Percentiles rank a stretch among this genome's conserved stretches.
Evolutionary conservation across 164 flowering plant species (phyloP).

Genomic region (Buxus sempervirens): DNA sequence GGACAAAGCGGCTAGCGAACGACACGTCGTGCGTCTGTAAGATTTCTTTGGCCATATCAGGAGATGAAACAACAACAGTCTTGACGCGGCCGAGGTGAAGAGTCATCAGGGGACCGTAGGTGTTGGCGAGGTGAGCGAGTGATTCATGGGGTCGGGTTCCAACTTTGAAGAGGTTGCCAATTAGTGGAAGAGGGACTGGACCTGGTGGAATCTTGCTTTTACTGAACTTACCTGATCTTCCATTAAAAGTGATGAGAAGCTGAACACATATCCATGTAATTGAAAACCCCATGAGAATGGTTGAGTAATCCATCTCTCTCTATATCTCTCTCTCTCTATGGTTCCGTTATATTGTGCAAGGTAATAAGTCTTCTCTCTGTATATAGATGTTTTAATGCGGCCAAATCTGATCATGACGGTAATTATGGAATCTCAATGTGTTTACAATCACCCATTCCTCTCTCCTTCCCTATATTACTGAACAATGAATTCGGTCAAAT

Average conservation of each 20-base stretch:
- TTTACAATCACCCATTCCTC: too few relatives aligned
- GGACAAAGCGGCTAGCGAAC: constrained; percentile 24
- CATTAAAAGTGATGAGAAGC: not conserved
- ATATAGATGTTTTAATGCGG: too few relatives aligned
- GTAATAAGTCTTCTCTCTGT: too few relatives aligned
- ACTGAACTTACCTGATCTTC: too few relatives aligned
- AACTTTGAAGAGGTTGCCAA: constrained; percentile 26
- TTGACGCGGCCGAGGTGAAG: constrained; percentile 19
- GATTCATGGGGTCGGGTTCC: constrained; percentile 23
- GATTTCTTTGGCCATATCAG: constrained; percentile 22
- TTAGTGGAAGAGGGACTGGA: constrained; percentile 24
- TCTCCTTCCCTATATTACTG: too few relatives aligned
- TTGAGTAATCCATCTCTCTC: too few relatives aligned
- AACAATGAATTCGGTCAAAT: too few relatives aligned
- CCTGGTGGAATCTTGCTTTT: constrained; percentile 34
- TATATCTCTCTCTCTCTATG: too few relatives aligned
- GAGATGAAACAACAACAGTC: constrained; percentile 21
- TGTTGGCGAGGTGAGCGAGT: constrained; percentile 20
- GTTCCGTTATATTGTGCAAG: too few relatives aligned
- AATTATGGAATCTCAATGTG: too few relatives aligned
- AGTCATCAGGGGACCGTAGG: constrained; percentile 29
- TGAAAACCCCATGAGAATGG: not conserved
- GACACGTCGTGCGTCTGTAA: constrained; percentile 23
- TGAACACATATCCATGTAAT: not conserved
- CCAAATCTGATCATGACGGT: too few relatives aligned